Evolutionary conservation across 164 flowering plant genomes (phyloP).

Genomic region (Vitis vinifera): DNA sequence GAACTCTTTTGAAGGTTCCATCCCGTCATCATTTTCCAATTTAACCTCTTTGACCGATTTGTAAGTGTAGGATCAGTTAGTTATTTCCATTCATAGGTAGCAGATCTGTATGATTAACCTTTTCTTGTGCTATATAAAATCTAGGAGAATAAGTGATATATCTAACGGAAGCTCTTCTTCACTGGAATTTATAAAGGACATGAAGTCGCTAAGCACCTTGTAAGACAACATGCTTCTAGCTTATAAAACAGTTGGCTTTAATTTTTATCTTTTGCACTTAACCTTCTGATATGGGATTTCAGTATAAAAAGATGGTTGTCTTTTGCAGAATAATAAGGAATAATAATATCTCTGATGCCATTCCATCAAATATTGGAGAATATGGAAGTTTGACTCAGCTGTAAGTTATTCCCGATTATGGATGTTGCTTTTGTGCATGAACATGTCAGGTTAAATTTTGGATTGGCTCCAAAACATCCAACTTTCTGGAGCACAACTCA

Average conservation of each 20-base stretch:
- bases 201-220: conserved; percentile 55
- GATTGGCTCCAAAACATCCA: too few relatives aligned
- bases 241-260: background rate
- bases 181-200: conserved; percentile 47
- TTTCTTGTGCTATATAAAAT: background rate
- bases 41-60: conserved; percentile 54
- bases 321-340: conserved; percentile 58
- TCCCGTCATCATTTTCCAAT: conserved; percentile 63
- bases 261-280: background rate
- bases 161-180: conserved; percentile 59
- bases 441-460: too few relatives aligned
- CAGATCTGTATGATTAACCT: conserved; percentile 7
- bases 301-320: background rate
- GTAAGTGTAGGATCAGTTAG: conserved; percentile 38
- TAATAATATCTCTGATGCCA: conserved; percentile 53
- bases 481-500: too few relatives aligned
- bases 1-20: conserved; percentile 71
- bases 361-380: conserved; percentile 59
- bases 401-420: conserved; percentile 39
- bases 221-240: conserved; percentile 24
- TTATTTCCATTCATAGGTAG: background rate
- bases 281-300: too few relatives aligned
- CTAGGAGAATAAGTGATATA: conserved; percentile 72
- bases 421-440: too few relatives aligned
- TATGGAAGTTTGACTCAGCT: conserved; percentile 35